Base-by-base conservation (phyloP, 2,329 filamentous ascomycete species). In the Aureobasidium vineae region DNA sequence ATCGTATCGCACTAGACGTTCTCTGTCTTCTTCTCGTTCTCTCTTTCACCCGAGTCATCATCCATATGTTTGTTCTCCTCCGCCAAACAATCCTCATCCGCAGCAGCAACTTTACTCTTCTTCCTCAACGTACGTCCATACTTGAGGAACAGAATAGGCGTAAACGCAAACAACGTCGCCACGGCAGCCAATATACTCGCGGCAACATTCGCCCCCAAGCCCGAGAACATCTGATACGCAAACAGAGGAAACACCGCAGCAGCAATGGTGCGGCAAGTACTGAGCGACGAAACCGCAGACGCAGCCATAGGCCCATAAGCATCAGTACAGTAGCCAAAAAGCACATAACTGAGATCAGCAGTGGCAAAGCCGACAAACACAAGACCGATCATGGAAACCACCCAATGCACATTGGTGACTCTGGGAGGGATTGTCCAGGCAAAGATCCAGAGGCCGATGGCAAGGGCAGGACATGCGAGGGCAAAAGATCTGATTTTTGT, bases 351-450 rank as follows among this genome's bases (percentile, higher is more conserved):
- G 21, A 81, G 73, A 65, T 82, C 81, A 33, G 81, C 82, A 36
- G 79, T 69, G 0, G 80, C 78, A 69, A 80, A 82, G 0, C 80
- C 81, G 15, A 82, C 73, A 4, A 77, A 71, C 1, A 79, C 71
- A 4, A 83, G 74, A 0, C 78, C 75, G 0, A 79, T 57, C 5
- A 78, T 77, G 2, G 79, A 77, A 1, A 79, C 75, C 5, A 78
- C 72, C 80, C 80, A 82, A 23, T 75, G 76, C 0, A 77, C 53
- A 36, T 57, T 43, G 40, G 71, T 64, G 8, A 71, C 69, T 1
- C 74, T 70, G 4, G 80, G 79, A 0, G 81, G 80, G 5, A 81
- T 75, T 5, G 80, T 81, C 78, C 79, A 81, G 8, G 78, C 76
- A 65, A 81, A 80, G 69, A 72, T 73, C 74, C 77, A 79, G 1